These are phyloP conservation scores for Periconia digitata DNA, from an alignment of 2,329 filamentous ascomycete genomes.

Conservation along the genomic window DNA sequence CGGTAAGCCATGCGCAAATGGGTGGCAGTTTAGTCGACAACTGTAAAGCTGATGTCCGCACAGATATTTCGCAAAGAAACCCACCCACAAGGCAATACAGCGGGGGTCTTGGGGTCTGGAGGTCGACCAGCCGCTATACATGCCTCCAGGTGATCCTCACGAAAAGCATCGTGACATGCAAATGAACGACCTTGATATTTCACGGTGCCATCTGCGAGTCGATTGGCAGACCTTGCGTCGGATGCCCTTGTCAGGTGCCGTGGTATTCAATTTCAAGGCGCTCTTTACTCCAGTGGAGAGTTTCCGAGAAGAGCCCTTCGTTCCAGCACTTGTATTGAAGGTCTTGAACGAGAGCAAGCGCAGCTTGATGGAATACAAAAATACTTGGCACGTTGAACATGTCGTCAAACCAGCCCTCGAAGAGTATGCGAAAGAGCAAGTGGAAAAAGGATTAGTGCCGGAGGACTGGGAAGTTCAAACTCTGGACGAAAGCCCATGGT, in stretches of 20 bases:
- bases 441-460: slow-evolving; percentile 61
- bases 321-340: slow-evolving; percentile 69
- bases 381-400: slow-evolving; percentile 78
- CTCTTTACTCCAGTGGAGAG: slow-evolving; percentile 74
- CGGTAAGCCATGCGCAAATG: slow-evolving; percentile 54
- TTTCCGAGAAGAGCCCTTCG: slow-evolving; percentile 70
- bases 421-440: slow-evolving; percentile 67
- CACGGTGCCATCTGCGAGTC: slow-evolving; percentile 70
- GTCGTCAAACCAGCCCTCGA: slow-evolving; percentile 67
- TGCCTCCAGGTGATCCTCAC: slow-evolving; percentile 69
- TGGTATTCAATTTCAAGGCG: slow-evolving; percentile 89
- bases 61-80: slow-evolving; percentile 80
- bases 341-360: slow-evolving; percentile 71
- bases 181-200: slow-evolving; percentile 56
- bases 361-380: slow-evolving; percentile 76
- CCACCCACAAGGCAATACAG: slow-evolving; percentile 74
- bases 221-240: slow-evolving; percentile 88
- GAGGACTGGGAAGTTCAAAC: slow-evolving; percentile 68
- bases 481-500: slow-evolving; percentile 74
- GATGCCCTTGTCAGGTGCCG: slow-evolving; percentile 70
- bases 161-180: slow-evolving; percentile 63
- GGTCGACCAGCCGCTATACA: slow-evolving; percentile 72
- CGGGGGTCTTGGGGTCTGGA: slow-evolving; percentile 84
- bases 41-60: neutral
- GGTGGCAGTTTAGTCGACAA: neutral